Percentiles rank a stretch among this genome's conserved stretches.
Conservation (phyloP, 345 rosid genomes). For the Gossypium thurberi region DNA sequence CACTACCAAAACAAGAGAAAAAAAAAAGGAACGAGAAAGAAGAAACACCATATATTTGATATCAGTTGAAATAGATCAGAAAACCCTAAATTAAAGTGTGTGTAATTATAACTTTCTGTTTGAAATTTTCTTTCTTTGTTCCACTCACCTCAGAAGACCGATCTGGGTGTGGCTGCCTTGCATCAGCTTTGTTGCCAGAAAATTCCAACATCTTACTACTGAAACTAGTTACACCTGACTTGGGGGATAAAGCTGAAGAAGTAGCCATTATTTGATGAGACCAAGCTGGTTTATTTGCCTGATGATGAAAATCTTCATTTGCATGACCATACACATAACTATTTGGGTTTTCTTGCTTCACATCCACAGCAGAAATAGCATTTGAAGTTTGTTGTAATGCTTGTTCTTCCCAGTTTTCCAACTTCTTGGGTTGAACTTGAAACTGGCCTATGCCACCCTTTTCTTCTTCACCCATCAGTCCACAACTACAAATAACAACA, state of each 20-base stretch:
- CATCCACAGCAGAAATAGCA: slow-evolving; percentile 24
- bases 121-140: not conserved
- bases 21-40: not conserved
- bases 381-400: slow-evolving; percentile 42
- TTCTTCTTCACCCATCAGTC: slow-evolving; percentile 61
- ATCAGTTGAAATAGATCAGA: not conserved
- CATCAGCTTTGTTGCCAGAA: slow-evolving; percentile 43
- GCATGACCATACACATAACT: slow-evolving; percentile 40
- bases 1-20: slow-evolving; percentile 34
- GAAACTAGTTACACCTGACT: slow-evolving; percentile 58
- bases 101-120: too few species aligned
- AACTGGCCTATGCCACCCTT: slow-evolving; percentile 35
- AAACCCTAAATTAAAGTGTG: slow-evolving; percentile 1
- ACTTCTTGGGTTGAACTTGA: slow-evolving; percentile 26
- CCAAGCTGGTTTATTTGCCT: slow-evolving; percentile 32
- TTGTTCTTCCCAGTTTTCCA: slow-evolving; percentile 19
- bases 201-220: slow-evolving; percentile 63
- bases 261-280: slow-evolving; percentile 38
- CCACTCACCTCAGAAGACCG: slow-evolving; percentile 60
- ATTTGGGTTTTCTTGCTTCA: slow-evolving; percentile 63
- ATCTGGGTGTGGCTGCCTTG: slow-evolving; percentile 57
- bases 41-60: not conserved
- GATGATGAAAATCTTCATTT: slow-evolving; percentile 29
- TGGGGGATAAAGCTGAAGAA: slow-evolving; percentile 49
- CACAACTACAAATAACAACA: slow-evolving; percentile 38